Base-by-base conservation (phyloP, 2,329 filamentous ascomycete species). In the Clarireedia monteithiana region DNA sequence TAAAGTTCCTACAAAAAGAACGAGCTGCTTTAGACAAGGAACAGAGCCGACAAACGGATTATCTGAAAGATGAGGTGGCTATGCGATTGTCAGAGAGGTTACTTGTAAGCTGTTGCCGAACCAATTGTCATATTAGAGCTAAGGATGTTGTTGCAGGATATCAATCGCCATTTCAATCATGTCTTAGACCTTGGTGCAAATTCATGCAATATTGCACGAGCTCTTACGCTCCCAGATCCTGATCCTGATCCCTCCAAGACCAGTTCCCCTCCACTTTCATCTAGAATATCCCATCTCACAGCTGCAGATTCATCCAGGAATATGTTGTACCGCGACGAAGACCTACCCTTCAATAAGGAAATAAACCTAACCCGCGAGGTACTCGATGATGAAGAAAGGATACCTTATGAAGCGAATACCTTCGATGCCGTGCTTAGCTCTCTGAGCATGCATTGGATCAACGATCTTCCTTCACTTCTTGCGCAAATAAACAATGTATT, bases 151-250 rank as follows among this genome's bases (percentile, higher is more conserved):
- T 17, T 55, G 47, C 61, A 91, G 88, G 91, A 97, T 69, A 95
- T 99, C 75, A 96, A 95, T 66, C 88, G 94, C 34, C 78, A 84
- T 56, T 96, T 95, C 66, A 82, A 87, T 46, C 80, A 83, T 62
- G 90, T 91, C 24, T 86, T 99, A 59, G 94, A 99, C 71, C 84
- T 96, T 34, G 94, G 94, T 60, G 92, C 94, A 60, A 96, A 97
- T 70, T 89, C 92, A 59, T 96, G 92, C 79, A 95, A 96, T 72
- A 84, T 99, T 59, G 91, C 91, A 20, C 84, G 86, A 60, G 88
- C 89, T 56, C 80, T 97, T 47, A 86, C 86, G 64, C 76, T 84
- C 60, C 78, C 83, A 56, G 83, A 89, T 67, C 82, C 83, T 1
- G 84, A 88, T 66, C 79, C 77, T 6, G 74, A 78, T 6, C 67